These are phyloP conservation scores for Oemleria cerasiformis DNA, from an alignment of 306 rosid genomes.

Conservation along the genomic window DNA sequence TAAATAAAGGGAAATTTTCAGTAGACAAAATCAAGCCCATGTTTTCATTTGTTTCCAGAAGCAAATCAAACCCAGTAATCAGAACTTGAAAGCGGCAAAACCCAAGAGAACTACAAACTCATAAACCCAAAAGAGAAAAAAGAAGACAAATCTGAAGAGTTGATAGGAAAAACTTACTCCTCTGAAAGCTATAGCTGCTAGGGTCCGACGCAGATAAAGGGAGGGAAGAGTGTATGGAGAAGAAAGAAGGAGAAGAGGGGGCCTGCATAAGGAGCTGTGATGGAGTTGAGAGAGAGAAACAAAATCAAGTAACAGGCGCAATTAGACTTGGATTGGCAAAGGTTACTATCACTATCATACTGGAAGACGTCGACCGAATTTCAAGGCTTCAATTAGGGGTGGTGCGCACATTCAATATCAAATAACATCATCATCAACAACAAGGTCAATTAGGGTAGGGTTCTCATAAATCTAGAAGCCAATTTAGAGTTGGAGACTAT, in stretches of 20 bases:
- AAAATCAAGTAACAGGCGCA: too few relatives aligned
- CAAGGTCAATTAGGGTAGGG: too few relatives aligned
- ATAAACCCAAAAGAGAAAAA: background rate
- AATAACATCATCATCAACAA: too few relatives aligned
- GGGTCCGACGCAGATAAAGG: background rate
- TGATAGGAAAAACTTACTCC: slow-evolving; percentile 30
- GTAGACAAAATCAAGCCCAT: background rate
- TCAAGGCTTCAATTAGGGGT: too few relatives aligned
- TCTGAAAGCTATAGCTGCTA: slow-evolving; percentile 56
- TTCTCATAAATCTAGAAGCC: too few relatives aligned
- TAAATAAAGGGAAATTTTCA: background rate
- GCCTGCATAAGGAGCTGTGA: too few relatives aligned
- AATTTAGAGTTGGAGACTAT: too few relatives aligned
- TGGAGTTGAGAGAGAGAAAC: too few relatives aligned
- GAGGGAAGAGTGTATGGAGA: slow-evolving; percentile 19
- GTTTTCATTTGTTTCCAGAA: background rate
- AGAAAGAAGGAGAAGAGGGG: slow-evolving; percentile 13
- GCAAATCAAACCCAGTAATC: slow-evolving; percentile 14
- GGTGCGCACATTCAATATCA: too few relatives aligned
- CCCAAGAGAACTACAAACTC: background rate
- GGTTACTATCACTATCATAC: too few relatives aligned
- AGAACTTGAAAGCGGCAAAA: background rate
- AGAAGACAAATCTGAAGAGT: background rate
- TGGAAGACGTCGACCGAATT: too few relatives aligned
- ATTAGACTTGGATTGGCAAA: too few relatives aligned